phyloP scores from a whole-genome alignment of 208 protist genomes.

The Trypanosoma scelopori region DNA sequence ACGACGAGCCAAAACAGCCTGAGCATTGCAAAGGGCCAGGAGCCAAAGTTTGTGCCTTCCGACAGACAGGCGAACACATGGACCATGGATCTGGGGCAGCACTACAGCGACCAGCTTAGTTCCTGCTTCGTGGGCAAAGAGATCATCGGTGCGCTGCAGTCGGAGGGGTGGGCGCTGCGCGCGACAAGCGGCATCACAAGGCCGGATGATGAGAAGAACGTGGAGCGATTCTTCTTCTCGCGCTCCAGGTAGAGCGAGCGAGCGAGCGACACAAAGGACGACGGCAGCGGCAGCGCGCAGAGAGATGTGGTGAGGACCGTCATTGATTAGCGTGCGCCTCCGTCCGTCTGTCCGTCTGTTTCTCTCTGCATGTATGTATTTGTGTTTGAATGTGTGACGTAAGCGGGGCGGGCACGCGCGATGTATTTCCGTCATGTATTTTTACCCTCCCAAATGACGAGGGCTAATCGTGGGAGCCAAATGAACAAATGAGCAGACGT shows the following conservation, averaged over 20 bases:
- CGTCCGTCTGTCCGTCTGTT: too few relatives aligned
- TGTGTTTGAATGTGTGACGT: too few relatives aligned
- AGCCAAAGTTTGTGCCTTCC: conserved; percentile 37
- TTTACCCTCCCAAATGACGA: too few relatives aligned
- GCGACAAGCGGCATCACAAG: conserved; percentile 49
- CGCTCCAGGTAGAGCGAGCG: background rate
- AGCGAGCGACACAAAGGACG: too few relatives aligned
- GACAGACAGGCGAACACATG: conserved; percentile 47
- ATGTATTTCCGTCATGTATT: too few relatives aligned
- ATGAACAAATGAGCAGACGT: too few relatives aligned
- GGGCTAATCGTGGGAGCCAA: too few relatives aligned
- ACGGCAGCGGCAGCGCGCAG: too few relatives aligned
- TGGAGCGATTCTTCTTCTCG: conserved; percentile 75
- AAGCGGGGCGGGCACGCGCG: too few relatives aligned
- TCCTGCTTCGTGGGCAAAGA: conserved; percentile 62
- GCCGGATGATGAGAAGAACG: conserved; percentile 54
- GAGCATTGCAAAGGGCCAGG: conserved; percentile 11
- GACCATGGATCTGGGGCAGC: conserved; percentile 65
- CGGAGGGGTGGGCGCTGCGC: conserved; percentile 71
- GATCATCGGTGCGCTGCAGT: conserved; percentile 67
- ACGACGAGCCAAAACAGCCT: conserved; percentile 42
- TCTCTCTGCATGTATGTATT: too few relatives aligned
- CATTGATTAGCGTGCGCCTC: too few relatives aligned
- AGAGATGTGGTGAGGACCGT: too few relatives aligned
- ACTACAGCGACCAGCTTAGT: conserved; percentile 81